Conservation (phyloP, 805 yeast species). For the Yueomyces sinensis region DNA sequence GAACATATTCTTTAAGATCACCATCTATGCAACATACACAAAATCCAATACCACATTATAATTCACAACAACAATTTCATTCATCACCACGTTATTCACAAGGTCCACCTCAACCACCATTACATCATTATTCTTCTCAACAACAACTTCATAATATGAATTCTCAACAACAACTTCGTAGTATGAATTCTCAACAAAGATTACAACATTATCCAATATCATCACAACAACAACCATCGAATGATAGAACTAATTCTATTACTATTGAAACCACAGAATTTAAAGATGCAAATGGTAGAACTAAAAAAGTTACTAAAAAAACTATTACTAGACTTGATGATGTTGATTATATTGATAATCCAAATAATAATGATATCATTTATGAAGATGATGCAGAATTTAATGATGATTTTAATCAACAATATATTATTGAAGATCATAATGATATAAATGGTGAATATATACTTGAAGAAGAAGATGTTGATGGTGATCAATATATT, state of each 20-base stretch:
- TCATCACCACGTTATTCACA: neutral
- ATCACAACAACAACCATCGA: neutral
- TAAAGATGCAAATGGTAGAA: slow-evolving; percentile 37
- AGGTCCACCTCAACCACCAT: slow-evolving; percentile 1
- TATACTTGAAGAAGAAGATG: neutral
- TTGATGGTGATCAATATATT: neutral
- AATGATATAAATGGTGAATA: no score
- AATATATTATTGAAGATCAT: slow-evolving; percentile 1
- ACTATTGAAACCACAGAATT: slow-evolving; percentile 39
- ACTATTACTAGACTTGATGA: slow-evolving; percentile 38
- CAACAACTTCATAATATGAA: neutral
- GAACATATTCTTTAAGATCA: slow-evolving; percentile 12
- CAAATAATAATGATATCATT: neutral
- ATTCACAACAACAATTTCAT: neutral
- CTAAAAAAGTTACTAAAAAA: slow-evolving; percentile 41
- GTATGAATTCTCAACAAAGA: neutral
- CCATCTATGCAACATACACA: neutral
- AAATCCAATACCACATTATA: no score
- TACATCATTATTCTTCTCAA: neutral
- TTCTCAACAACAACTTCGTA: neutral
- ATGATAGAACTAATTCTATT: slow-evolving; percentile 21
- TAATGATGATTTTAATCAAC: neutral
- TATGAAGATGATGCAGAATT: neutral
- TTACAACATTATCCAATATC: no score
- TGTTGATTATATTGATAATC: slow-evolving; percentile 27